Percentiles rank a stretch among this genome's conserved stretches.
phyloP scores from a whole-genome alignment of 805 yeast species.

The Candida khao-thaluensis region DNA sequence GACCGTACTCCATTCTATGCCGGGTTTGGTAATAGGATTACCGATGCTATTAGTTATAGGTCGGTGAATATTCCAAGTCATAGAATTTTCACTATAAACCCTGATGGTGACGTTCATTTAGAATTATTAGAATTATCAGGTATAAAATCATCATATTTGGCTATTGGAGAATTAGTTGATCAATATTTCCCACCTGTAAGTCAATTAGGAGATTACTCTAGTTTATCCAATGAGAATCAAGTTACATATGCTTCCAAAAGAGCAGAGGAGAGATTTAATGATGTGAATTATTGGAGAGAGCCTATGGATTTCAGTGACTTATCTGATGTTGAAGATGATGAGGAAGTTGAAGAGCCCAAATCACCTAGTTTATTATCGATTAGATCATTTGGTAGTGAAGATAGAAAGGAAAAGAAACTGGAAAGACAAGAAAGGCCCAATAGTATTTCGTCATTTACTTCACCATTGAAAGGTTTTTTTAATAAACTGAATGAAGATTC shows the following conservation, averaged over 20 bases:
- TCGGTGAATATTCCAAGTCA: constrained; percentile 93
- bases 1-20: constrained; percentile 87
- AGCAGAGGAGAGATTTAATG: constrained; percentile 67
- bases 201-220: constrained; percentile 29
- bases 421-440: constrained; percentile 28
- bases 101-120: constrained; percentile 97
- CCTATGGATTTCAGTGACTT: constrained; percentile 66
- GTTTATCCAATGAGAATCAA: constrained; percentile 6
- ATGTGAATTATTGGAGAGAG: constrained; percentile 89
- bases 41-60: constrained; percentile 93
- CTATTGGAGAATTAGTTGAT: constrained; percentile 90
- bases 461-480: constrained; percentile 41
- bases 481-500: constrained; percentile 25
- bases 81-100: constrained; percentile 90
- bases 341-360: constrained; percentile 17
- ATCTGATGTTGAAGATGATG: constrained; percentile 49
- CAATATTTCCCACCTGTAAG: constrained; percentile 88
- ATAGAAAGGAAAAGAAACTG: constrained; percentile 8
- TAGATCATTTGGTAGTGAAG: constrained; percentile 15
- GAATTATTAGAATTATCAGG: constrained; percentile 94
- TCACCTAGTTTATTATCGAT: constrained; percentile 19
- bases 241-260: constrained; percentile 6
- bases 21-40: constrained; percentile 94
- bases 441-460: constrained; percentile 35
- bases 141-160: constrained; percentile 80